Base-by-base conservation (phyloP, 352 stramenopile genomes). In the Plasmopara viticola region DNA sequence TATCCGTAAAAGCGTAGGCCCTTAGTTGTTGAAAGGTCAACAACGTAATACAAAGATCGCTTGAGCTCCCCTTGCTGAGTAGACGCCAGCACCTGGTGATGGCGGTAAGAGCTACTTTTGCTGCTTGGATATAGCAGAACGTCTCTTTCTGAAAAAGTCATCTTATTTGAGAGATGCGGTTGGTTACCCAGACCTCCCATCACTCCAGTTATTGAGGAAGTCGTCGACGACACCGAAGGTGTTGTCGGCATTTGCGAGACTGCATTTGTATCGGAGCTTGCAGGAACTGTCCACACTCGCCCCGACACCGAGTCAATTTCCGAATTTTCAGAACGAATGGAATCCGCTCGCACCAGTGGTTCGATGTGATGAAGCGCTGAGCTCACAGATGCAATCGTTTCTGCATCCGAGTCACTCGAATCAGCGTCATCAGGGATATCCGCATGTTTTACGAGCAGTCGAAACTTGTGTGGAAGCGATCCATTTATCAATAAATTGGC, bases 1-100 rank as follows among this genome's bases (percentile, higher is more conserved):
- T 93, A 93, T 42, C 71, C 82, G 44, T 84, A 87, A 15, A 87
- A 57, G 0, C 62, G 61, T 20, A 93, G 39, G 0, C 82, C 82
- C 29, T 68, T 75, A n/a, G 44, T 66, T 7, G 66, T 66, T 0
- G 78, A 92, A 9, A 92, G 38, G 28, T 88, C 75, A 14, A 90
- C 50, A 28, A 89, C 58, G 46, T 88, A 90, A 42, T 87, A 93
- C 42, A 90, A 84, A 10, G 75, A 83, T 29, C 78, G 68, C n/a
- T 69, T 78, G 28, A 66, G 56, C 12, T 65, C 51, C n/a, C 50
- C 25, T 9, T 44, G 37, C 18, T 58, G 56, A 6, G 33, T 40
- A 35, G 51, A 33, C 17, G 43, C 39, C 25, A 44, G 33, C 34
- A 56, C 58, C 9, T 57, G 48, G 29, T 60, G 64, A 20, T 64